Base-by-base conservation (phyloP, 2,329 filamentous ascomycete species). In the Pestalotiopsis sp. region DNA sequence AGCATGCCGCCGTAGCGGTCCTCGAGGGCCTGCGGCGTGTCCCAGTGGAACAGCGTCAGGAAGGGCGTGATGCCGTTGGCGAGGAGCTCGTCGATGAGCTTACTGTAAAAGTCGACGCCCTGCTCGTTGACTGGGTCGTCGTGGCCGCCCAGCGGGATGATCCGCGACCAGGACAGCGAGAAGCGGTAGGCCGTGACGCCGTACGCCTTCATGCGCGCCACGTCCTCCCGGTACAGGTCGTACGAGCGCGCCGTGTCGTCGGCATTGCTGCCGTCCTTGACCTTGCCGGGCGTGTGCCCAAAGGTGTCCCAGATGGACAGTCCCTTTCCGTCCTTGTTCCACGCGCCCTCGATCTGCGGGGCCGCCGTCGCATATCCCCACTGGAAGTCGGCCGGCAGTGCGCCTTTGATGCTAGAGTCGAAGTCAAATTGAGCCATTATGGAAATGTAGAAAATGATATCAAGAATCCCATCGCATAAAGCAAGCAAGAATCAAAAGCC, bases 1-100 rank as follows among this genome's bases (percentile, higher is more conserved):
- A 91, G 78, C 74, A 89, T 83, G 20, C 89, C 89, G 20, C 86
- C 86, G 74, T 91, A 91, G 52, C 87, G 84, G 75, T 87, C 84
- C 70, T 90, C 81, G 31, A 91, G 81, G 59, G 81, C 84, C 67
- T 88, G 85, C 1, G 89, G 89, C 0, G 89, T 83, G 77, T 91
- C 89, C 89, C 89, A 91, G 73, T 91, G 89, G 77, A 87, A 90
- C 3, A 91, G 81, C 0, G 89, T 91, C 66, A 90, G 81, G 72
- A 90, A 84, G 0, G 90, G 89, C 11, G 83, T 84, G 72, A 91
- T 90, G 57, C 83, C 85, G 39, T 87, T 87, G 14, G 82, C 85
- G 56, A 83, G 79, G 20, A 91, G 81, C 74, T 89, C 87, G 72
- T 91, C 86, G 31, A 90, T 85, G 52, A 91, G 83, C 59, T 86